Evolutionary conservation across 2,329 filamentous ascomycete genomes (phyloP), one percentile per base, ranked within the genome.

Genomic region (Lasiodiplodia theobromae): DNA sequence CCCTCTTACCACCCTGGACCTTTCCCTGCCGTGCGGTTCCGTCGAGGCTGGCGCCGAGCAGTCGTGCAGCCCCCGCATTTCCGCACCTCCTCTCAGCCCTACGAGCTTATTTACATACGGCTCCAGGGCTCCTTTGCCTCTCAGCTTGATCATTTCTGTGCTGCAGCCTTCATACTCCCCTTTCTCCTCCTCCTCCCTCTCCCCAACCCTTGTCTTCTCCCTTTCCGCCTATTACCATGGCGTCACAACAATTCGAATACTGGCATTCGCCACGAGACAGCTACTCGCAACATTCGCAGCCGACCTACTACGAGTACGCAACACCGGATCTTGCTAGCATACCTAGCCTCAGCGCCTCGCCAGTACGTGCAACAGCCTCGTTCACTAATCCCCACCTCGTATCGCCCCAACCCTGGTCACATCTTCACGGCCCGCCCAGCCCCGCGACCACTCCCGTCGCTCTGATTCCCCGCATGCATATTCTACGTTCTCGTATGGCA

Each of bases 301-400:
- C 74, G 10, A 71, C 72, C 21, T 70, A 78, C 56, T 79, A 77
- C 49, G 76, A 80, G 44, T 68, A 78, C 52, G 31, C 54, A 23
- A 73, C 76, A 8, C 75, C 76, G 8, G 77, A 78, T 66, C 72
- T 78, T 7, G 73, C 77, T 23, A 78, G 78, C 71, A 76, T 79
- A 25, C 76, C 78, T 3, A 81, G 78, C 68, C 72, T 80, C 40
- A 79, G 75, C 66, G 77, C 75, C 40, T 81, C 79, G 56, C 78
- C 79, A 16, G 79, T 81, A 72, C 72, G 77, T 74, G 40, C n/a
- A 31, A 7, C 49, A 18, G 31, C 28, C 60, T 23, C 31, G 47
- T 64, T 52, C 28, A 64, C n/a, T 64, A 52, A 38, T 52, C 60
- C 16, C 47, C 54, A 57, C 63, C 18, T 66, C 63, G 49, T 54